Conservation (phyloP, 2,329 filamentous ascomycete species). For the Fusarium brachygibbosum region DNA sequence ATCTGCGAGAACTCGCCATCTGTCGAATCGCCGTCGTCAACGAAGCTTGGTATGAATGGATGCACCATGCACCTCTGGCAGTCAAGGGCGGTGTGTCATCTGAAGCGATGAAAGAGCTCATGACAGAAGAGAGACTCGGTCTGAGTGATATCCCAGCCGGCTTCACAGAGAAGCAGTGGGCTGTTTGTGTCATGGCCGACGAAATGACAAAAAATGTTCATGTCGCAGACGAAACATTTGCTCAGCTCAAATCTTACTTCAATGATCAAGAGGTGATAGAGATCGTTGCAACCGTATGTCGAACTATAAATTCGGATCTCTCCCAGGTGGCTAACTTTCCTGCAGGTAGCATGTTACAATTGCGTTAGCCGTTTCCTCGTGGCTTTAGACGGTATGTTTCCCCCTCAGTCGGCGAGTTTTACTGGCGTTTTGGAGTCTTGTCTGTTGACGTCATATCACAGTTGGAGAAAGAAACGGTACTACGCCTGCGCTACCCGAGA, state of each 20-base stretch:
- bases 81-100: not conserved
- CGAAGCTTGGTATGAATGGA: conserved; percentile 12
- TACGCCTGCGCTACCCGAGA: not conserved
- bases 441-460: not conserved
- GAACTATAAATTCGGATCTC: accelerated
- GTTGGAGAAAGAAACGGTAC: conserved; percentile 1
- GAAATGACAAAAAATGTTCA: conserved; percentile 8
- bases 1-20: conserved; percentile 4
- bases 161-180: not conserved
- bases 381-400: conserved; percentile 1
- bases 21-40: conserved; percentile 1
- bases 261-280: not conserved
- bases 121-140: not conserved
- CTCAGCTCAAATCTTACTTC: not conserved
- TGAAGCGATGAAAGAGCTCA: not conserved
- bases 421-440: not conserved
- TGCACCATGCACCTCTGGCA: not conserved
- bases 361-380: conserved; percentile 15
- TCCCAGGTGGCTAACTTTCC: accelerated
- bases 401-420: not conserved
- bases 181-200: not conserved
- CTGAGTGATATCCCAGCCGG: not conserved
- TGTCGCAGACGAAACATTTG: conserved; percentile 1
- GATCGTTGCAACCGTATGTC: conserved; percentile 2
- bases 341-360: conserved; percentile 2